These are phyloP conservation scores for Lachnellula cervina DNA, from an alignment of 2,329 filamentous ascomycete species.

Conservation along the genomic window DNA sequence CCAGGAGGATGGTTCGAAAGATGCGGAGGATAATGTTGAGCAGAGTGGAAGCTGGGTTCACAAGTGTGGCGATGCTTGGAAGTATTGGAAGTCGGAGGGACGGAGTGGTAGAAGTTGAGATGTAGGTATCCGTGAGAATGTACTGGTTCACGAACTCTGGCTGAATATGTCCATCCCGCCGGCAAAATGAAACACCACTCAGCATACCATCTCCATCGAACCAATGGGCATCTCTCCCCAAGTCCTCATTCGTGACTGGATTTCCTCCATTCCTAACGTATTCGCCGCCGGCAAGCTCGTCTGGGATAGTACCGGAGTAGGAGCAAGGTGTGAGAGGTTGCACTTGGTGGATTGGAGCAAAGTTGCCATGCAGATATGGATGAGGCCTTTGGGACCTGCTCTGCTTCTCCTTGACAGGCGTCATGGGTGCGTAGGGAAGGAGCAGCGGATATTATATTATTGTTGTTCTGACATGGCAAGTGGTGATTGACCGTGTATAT, in stretches of 20 bases:
- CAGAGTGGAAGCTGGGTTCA: constrained; percentile 53
- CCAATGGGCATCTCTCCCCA: constrained; percentile 63
- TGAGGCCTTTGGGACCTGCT: constrained; percentile 22
- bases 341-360: constrained; percentile 58
- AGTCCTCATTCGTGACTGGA: constrained; percentile 56
- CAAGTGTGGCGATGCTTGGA: constrained; percentile 62
- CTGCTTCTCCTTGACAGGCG: constrained; percentile 20
- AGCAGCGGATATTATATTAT: constrained; percentile 15
- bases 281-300: constrained; percentile 62
- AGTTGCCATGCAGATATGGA: constrained; percentile 61
- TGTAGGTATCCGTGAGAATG: constrained; percentile 61
- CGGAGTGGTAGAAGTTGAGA: constrained; percentile 46
- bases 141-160: constrained; percentile 68
- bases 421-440: constrained; percentile 18
- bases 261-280: constrained; percentile 71
- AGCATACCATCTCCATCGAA: constrained; percentile 75
- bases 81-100: constrained; percentile 52
- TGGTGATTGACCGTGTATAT: background rate
- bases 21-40: constrained; percentile 46
- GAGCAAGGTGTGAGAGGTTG: constrained; percentile 51
- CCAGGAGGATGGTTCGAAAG: constrained; percentile 51
- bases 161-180: constrained; percentile 38
- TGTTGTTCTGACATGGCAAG: constrained; percentile 3
- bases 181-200: constrained; percentile 57
- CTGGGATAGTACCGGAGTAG: constrained; percentile 54